Conservation (phyloP, 495 filamentous ascomycete genomes). For the Hypoxylon trugodes region DNA sequence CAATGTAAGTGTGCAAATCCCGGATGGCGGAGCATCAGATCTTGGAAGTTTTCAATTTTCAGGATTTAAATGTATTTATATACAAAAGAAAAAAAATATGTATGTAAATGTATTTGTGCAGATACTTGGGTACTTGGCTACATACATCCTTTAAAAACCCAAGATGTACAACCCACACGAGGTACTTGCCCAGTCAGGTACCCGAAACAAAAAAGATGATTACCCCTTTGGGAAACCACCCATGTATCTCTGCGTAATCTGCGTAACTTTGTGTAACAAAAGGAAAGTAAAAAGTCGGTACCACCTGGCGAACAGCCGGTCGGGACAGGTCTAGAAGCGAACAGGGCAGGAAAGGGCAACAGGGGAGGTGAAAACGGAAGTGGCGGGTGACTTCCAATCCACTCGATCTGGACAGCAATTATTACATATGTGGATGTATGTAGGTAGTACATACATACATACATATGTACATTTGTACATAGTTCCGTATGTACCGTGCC, state of each 20-base stretch:
- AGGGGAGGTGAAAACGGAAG: constrained; percentile 25
- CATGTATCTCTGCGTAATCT: constrained; percentile 10
- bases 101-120: too few relatives aligned
- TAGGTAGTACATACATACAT: neutral
- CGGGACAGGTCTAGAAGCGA: constrained; percentile 28
- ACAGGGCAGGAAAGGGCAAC: too few relatives aligned
- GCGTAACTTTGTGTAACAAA: constrained; percentile 18
- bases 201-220: neutral
- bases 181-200: neutral
- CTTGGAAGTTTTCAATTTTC: neutral
- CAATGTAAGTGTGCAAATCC: constrained; percentile 5
- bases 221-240: constrained; percentile 22
- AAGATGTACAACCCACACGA: too few relatives aligned
- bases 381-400: constrained; percentile 35
- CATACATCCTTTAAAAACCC: neutral
- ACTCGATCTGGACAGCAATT: constrained; percentile 22
- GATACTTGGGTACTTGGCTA: neutral
- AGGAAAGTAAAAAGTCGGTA: neutral
- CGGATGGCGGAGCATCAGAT: neutral
- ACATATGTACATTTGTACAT: neutral
- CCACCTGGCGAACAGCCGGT: constrained; percentile 29
- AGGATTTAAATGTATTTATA: neutral
- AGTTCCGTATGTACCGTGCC: neutral
- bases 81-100: too few relatives aligned
- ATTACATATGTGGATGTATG: neutral